Evolutionary conservation across 1,284 basidiomycete species (phyloP), one percentile per base, ranked within the genome.

Genomic region (Malassezia vespertilionis): DNA sequence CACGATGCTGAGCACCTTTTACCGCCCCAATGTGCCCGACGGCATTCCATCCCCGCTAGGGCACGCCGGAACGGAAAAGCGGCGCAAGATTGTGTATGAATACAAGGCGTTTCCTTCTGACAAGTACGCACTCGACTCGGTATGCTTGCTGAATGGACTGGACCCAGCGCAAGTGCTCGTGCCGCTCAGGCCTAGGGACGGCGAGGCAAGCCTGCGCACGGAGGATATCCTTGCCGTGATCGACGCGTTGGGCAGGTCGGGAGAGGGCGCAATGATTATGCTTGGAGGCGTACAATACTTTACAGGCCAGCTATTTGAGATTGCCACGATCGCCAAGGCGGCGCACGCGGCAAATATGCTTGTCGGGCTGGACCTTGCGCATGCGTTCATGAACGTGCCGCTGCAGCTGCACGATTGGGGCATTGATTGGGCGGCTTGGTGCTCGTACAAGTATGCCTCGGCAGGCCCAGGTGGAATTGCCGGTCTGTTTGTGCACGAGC

Each of bases 291-390:
- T 69, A 7, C 91, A 97, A 72, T 97, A 90, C 75, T 96, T 95
- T 73, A 91, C 88, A 10, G 93, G 90, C n/a, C 90, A 97, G 73
- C 80, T 78, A 71, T 96, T 97, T 73, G 83, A 87, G 46, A 86
- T 95, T 74, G 65, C 82, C 64, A 73, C 74, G 20, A 83, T 99
- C 64, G 87, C 88, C 12, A 77, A 76, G 51, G 86, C 83, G 51
- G 83, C 86, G n/a, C 61, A 56, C 41, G 53, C 52, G 23, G 52
- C 87, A 83, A 89, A 87, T 33, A 90, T 86, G 57, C 78, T 90
- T 47, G 85, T 87, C 60, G 91, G 89, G 36, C 89, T 89, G 79
- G 91, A 97, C 74, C 80, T 96, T 26, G 93, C 93, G 4, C 93
- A 99, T 72, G 91, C 84, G 1, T 79, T 84, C 39, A 90, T 90